phyloP scores from a whole-genome alignment of 768 basidiomycete species.

The Trametopsis cervina region DNA sequence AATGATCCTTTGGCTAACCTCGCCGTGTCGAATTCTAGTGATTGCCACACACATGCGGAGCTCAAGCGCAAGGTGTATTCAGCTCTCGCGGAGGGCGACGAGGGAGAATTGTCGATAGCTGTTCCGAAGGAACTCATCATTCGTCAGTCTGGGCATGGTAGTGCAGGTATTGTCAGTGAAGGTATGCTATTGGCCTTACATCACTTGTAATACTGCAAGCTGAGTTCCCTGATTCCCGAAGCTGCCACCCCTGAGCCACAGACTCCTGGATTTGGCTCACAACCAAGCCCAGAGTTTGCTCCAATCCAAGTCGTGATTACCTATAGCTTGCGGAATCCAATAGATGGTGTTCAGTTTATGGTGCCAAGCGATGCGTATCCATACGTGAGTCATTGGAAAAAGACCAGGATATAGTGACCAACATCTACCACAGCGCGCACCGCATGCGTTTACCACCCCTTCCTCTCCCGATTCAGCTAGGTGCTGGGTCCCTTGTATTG shows the following conservation, averaged over 20 bases:
- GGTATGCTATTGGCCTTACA: constrained; percentile 30
- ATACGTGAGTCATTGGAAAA: constrained; percentile 48
- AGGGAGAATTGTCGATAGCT: constrained; percentile 90
- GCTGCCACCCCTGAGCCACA: constrained; percentile 82
- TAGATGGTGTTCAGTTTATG: constrained; percentile 82
- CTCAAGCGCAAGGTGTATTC: constrained; percentile 89
- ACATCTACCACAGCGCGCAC: constrained; percentile 59
- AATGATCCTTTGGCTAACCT: constrained; percentile 68
- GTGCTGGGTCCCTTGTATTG: constrained; percentile 98
- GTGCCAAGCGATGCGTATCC: constrained; percentile 77
- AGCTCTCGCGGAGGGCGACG: constrained; percentile 84
- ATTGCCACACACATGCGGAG: constrained; percentile 88
- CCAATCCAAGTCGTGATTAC: constrained; percentile 71
- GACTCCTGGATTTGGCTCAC: constrained; percentile 42
- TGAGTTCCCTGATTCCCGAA: constrained; percentile 6
- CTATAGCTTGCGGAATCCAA: constrained; percentile 78
- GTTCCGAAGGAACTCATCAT: constrained; percentile 69
- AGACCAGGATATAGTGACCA: background rate
- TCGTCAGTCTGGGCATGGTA: constrained; percentile 47
- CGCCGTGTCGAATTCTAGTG: constrained; percentile 56
- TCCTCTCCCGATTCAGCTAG: constrained; percentile 88
- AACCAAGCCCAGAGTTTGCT: constrained; percentile 54
- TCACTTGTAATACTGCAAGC: background rate
- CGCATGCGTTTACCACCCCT: constrained; percentile 87
- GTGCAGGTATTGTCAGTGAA: constrained; percentile 46